Evolutionary conservation across 371 early-diverging fungal genomes (phyloP), one percentile per base, ranked within the genome.

Genomic region (Zopfochytrium polystomum): DNA sequence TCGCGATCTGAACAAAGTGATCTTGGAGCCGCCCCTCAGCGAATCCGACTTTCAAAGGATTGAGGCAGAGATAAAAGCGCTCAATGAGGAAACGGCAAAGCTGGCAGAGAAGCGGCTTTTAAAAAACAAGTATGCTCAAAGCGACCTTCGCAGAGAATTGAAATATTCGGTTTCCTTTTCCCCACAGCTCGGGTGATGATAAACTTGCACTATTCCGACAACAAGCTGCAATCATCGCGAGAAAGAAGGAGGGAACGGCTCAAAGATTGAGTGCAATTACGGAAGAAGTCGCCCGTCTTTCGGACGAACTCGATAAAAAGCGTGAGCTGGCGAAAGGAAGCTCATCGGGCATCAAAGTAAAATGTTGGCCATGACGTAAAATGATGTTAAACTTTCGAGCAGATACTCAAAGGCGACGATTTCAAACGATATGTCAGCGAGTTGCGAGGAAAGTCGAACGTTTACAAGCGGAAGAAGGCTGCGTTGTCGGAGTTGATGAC

Each of bases 331-430:
- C 54, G 15, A 62, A 61, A 31, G 53, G 55, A 4, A 52, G n/a
- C n/a, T n/a, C 60, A 2, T 33, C 47, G 18, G 77, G 74, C 5
- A 63, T 61, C 1, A 74, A 71, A 64, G 75, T 70, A 58, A 29
- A 15, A 20, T 23, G 33, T 25, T 22, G 45, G 18, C 15, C 29
- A 20, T 47, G 15, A 15, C 23, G 75, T 70, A 58, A 29, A 15
- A 20, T 23, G 33, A 20, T 22, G 45, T 20, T 26, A 23, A 20
- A 22, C 4, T 6, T 20, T 6, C 26, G 23, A 47, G 27, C 22
- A 74, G 75, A 70, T 79, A 52, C 65, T 77, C n/a, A 74, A 74
- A 52, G 83, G 83, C 9, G 83, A 82, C 30, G 83, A 82, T 20
- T 78, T 82, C 54, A 82, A 81, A 63, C 47, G 73, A 38, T 82